phyloP scores from a whole-genome alignment of 495 filamentous ascomycete species.

The Trichocladium uniseriatum region DNA sequence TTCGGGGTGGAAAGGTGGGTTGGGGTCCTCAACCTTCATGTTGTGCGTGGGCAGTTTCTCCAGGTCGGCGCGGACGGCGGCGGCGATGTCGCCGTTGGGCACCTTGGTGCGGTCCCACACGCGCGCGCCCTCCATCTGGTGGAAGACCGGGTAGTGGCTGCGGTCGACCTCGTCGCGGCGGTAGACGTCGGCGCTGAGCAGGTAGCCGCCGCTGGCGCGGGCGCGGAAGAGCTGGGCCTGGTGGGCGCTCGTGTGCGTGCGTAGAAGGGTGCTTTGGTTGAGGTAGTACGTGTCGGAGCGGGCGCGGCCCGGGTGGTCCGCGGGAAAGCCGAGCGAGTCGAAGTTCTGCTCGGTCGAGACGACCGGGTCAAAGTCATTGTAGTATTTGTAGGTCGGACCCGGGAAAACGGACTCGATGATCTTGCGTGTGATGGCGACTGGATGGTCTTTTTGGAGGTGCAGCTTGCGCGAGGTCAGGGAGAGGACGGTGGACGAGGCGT shows the following conservation, averaged over 20 bases:
- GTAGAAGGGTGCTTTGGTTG: conserved; percentile 71
- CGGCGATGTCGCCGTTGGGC: conserved; percentile 49
- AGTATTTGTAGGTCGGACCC: conserved; percentile 56
- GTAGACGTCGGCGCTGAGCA: conserved; percentile 94
- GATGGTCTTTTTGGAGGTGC: conserved; percentile 81
- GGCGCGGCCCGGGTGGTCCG: conserved; percentile 81
- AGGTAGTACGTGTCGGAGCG: conserved; percentile 93
- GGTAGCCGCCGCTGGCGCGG: conserved; percentile 67
- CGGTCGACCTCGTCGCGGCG: conserved; percentile 89
- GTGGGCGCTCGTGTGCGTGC: conserved; percentile 91
- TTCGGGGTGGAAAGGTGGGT: conserved; percentile 67
- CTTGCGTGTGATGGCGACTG: conserved; percentile 78
- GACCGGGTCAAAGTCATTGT: conserved; percentile 71
- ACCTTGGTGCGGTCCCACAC: conserved; percentile 70
- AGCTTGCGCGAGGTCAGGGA: conserved; percentile 62
- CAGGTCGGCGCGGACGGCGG: conserved; percentile 56
- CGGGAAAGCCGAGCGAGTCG: conserved; percentile 85
- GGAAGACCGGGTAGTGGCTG: conserved; percentile 92
- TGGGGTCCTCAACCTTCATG: conserved; percentile 73
- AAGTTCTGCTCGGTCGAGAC: conserved; percentile 88
- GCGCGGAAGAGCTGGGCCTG: conserved; percentile 77
- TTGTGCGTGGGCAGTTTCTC: conserved; percentile 58
- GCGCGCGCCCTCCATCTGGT: conserved; percentile 94
- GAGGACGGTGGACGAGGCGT: conserved; percentile 66
- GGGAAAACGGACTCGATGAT: conserved; percentile 90